These are phyloP conservation scores for Yamadazyma tumulicola DNA, from an alignment of 805 yeast genomes.

Conservation along the genomic window DNA sequence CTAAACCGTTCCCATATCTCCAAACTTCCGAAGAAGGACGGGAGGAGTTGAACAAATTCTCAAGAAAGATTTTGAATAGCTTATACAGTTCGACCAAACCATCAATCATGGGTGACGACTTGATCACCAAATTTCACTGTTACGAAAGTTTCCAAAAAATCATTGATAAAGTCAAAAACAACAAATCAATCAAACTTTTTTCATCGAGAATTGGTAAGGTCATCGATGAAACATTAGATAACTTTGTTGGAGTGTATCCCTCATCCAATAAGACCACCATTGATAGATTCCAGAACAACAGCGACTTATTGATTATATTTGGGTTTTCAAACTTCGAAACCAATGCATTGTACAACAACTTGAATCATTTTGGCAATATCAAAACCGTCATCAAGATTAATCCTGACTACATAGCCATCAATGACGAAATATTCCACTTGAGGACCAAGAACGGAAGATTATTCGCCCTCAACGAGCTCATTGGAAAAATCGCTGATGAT, in stretches of 20 bases:
- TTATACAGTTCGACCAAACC: conserved; percentile 57
- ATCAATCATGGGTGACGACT: conserved; percentile 65
- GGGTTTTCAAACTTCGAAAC: conserved; percentile 54
- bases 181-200: conserved; percentile 42
- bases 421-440: conserved; percentile 21
- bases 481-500: conserved; percentile 23
- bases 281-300: conserved; percentile 32
- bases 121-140: conserved; percentile 59
- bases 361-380: conserved; percentile 18
- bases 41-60: conserved; percentile 18
- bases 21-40: conserved; percentile 6
- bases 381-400: conserved; percentile 32
- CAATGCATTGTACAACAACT: conserved; percentile 19
- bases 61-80: conserved; percentile 40
- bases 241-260: conserved; percentile 65
- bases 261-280: conserved; percentile 23
- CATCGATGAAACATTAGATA: conserved; percentile 63
- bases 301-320: conserved; percentile 68
- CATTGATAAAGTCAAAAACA: conserved; percentile 39
- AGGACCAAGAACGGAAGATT: conserved; percentile 24
- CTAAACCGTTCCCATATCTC: conserved; percentile 12
- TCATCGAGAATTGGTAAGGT: conserved; percentile 67
- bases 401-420: conserved; percentile 40
- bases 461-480: conserved; percentile 31
- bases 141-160: conserved; percentile 46